Evolutionary conservation across 805 yeast genomes (phyloP).

Genomic region (Pichia thaimueangensis): DNA sequence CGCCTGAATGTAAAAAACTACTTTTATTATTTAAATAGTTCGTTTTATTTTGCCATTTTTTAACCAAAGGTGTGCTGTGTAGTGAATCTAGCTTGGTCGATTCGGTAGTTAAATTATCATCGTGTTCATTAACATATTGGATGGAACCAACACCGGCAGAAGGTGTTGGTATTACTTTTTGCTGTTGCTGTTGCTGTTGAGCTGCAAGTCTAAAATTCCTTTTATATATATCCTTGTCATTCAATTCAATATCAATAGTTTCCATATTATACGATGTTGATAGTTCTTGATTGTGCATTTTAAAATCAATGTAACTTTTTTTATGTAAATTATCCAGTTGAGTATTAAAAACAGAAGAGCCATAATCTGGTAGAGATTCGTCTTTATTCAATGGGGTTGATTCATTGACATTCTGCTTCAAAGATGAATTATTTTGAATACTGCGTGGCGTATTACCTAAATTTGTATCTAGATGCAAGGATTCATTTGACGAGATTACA

Average conservation of each 20-base stretch:
- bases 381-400: constrained; percentile 9
- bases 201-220: not conserved
- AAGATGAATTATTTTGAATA: not conserved
- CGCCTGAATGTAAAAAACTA: not conserved
- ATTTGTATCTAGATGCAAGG: not conserved
- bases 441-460: not conserved
- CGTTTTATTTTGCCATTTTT: not conserved
- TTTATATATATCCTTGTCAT: constrained; percentile 12
- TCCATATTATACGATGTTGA: constrained; percentile 31
- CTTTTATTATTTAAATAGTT: not conserved
- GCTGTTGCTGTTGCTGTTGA: no score
- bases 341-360: constrained; percentile 7
- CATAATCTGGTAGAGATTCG: not conserved
- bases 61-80: not conserved
- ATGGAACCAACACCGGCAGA: constrained; percentile 14
- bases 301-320: constrained; percentile 23
- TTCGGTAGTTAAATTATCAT: not conserved
- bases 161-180: constrained; percentile 1
- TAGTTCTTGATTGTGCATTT: constrained; percentile 18
- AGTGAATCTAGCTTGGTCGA: not conserved
- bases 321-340: constrained; percentile 15
- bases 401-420: constrained; percentile 3
- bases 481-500: not conserved
- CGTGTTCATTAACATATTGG: not conserved
- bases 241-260: constrained; percentile 47